These are phyloP conservation scores for Podaxis sp. DNA, from an alignment of 768 basidiomycete genomes.

Conservation along the genomic window DNA sequence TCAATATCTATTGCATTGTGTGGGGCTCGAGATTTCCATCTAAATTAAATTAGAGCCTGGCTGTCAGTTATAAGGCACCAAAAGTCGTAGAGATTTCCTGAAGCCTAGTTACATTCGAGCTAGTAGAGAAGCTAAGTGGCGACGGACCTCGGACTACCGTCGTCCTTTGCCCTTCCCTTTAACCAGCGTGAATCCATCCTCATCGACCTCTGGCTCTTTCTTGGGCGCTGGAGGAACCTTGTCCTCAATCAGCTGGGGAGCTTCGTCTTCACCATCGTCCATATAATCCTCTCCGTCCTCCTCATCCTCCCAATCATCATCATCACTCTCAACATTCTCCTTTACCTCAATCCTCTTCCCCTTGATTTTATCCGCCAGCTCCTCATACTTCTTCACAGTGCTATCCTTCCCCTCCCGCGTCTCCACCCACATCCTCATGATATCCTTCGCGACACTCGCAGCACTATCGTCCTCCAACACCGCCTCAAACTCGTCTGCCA, in stretches of 20 bases:
- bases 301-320: slow-evolving; percentile 46
- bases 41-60: neutral
- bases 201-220: slow-evolving; percentile 76
- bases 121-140: neutral
- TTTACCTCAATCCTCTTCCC: slow-evolving; percentile 58
- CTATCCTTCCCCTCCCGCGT: slow-evolving; percentile 44
- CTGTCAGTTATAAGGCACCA: too few relatives aligned
- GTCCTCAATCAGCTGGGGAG: slow-evolving; percentile 54
- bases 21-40: neutral
- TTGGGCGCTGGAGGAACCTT: slow-evolving; percentile 27
- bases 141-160: slow-evolving; percentile 16
- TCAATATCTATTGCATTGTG: neutral
- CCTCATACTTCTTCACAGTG: slow-evolving; percentile 62
- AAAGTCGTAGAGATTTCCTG: neutral
- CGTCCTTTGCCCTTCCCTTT: slow-evolving; percentile 58
- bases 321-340: slow-evolving; percentile 42
- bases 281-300: slow-evolving; percentile 38
- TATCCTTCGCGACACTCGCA: slow-evolving; percentile 68
- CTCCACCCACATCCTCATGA: slow-evolving; percentile 68
- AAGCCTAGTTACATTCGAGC: neutral
- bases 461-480: slow-evolving; percentile 84
- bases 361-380: slow-evolving; percentile 53
- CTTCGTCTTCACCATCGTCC: slow-evolving; percentile 20
- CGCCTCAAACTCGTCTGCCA: slow-evolving; percentile 87
- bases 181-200: slow-evolving; percentile 90